A percentile compares a stretch with the other conserved stretches of the same genome.
Evolutionary conservation across 345 rosid genomes (phyloP).

Genomic region (Rhodamnia argentea): DNA sequence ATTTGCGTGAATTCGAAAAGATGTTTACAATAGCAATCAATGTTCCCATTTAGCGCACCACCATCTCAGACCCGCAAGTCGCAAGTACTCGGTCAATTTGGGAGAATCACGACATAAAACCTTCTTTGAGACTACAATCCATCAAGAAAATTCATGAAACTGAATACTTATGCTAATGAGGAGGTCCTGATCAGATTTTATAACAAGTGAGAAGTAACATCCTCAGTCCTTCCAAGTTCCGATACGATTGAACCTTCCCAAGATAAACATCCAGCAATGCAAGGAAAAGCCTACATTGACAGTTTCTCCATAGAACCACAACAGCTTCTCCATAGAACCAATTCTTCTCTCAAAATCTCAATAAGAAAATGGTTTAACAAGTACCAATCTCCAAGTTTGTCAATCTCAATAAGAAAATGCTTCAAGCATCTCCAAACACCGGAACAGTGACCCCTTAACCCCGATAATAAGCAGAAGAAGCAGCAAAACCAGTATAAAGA

Average conservation of each 20-base stretch:
- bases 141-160: no score
- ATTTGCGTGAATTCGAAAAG: background rate
- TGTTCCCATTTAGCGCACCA: no score
- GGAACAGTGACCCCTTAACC: conserved; percentile 10
- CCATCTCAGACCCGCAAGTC: background rate
- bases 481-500: conserved; percentile 39
- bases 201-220: background rate
- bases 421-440: conserved; percentile 23
- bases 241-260: background rate
- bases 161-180: background rate
- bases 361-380: no score
- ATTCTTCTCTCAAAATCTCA: background rate
- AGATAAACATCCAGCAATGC: background rate
- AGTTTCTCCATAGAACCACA: no score
- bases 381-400: no score
- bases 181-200: background rate
- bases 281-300: background rate
- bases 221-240: background rate
- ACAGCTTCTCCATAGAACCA: background rate
- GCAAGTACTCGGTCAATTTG: background rate
- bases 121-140: no score
- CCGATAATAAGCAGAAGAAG: background rate
- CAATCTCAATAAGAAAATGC: background rate
- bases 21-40: no score
- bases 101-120: no score